Base-by-base conservation (phyloP, 2,329 filamentous ascomycete genomes). In the Orbilia ellipsospora region DNA sequence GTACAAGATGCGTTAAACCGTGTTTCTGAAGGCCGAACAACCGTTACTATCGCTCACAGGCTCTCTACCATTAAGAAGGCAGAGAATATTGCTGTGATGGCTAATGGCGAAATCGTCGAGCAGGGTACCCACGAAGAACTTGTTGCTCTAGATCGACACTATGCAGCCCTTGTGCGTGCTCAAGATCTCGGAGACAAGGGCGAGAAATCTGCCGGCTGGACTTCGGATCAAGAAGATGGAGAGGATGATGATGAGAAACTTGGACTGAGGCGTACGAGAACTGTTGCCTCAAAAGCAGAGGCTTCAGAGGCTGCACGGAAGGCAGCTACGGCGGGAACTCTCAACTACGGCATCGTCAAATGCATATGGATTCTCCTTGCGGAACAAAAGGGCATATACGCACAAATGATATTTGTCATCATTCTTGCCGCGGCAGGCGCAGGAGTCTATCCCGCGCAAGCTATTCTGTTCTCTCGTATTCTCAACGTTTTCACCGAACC, bases 11-110 rank as follows among this genome's bases (percentile, higher is more conserved):
- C 86, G 83, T 78, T 93, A 61, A 85, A 86, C 18, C 87, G 87
- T 0, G 84, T 90, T 0, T 86, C 90, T 0, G 83, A 86, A 8
- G 86, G 85, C 5, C 86, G 92, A 4, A 92, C 90, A 0, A 89
- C 92, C 0, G 87, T 95, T n/a, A 88, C 93, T 50, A 92, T 94
- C 56, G 93, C 92, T 0, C 91, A 93, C 80, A 85, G 90, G 2
- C 84, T 93, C 1, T 91, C 90, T 0, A 93, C 91, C 0, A 91
- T 93, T 79, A 90, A 89, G 81, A 88, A 90, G 77, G 92, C 92
- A 2, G 90, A 96, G 80, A 88, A 89, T 44, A 96, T 96, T 64
- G 84, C 93, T 6, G 92, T 96, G 0, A 82, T 96, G 63, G 86
- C 90, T 57, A 87, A 90, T 78, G 93, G 93, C 1, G 83, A 85